Evolutionary conservation across 2,329 filamentous ascomycete genomes (phyloP), one percentile per base, ranked within the genome.

Genomic region (Penicillium vulpinum): DNA sequence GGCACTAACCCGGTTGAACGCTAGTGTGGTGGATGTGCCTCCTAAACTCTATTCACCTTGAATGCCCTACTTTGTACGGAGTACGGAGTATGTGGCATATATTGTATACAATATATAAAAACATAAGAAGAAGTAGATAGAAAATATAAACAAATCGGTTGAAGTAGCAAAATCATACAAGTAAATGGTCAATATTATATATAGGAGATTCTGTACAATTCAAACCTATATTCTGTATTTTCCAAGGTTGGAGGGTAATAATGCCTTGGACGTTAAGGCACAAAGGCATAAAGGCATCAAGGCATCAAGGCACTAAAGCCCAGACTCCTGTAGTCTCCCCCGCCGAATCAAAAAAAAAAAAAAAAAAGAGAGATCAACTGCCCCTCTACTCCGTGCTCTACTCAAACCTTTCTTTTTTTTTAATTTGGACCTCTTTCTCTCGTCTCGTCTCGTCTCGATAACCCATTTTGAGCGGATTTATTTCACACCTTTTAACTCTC

Each of bases 341-440:
- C 56, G 52, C 54, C 45, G 39, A 56, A 46, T 53, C 18, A 56
- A 54, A 59, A 59, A 62, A 61, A 56, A 46, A 51, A 58, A 28
- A 58, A 55, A 60, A 59, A 61, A 61, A 56, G 48, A 44, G n/a
- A n/a, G 40, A 52, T 41, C 35, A 33, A 26, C 29, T 52, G 48
- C 54, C 54, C 54, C 54, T 56, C 54, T 46, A n/a, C 41, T 40
- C n/a, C n/a, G n/a, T n/a, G n/a, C n/a, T 36, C 22, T 16, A n/a
- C 38, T 18, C 15, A 35, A 40, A 10, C 29, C 5, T 21, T 21
- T 22, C 16, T 6, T 3, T 49, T 26, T 43, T 21, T 43, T n/a
- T n/a, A n/a, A 24, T 13, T 29, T 48, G 16, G 11, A 4, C 18
- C 6, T 22, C 8, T 31, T 44, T 29, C 6, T 22, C 8, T 31